Percentiles rank a stretch among this genome's conserved stretches.
These are phyloP conservation scores for Neonothopanus nambi DNA, from an alignment of 1,284 basidiomycete genomes.

Conservation along the genomic window DNA sequence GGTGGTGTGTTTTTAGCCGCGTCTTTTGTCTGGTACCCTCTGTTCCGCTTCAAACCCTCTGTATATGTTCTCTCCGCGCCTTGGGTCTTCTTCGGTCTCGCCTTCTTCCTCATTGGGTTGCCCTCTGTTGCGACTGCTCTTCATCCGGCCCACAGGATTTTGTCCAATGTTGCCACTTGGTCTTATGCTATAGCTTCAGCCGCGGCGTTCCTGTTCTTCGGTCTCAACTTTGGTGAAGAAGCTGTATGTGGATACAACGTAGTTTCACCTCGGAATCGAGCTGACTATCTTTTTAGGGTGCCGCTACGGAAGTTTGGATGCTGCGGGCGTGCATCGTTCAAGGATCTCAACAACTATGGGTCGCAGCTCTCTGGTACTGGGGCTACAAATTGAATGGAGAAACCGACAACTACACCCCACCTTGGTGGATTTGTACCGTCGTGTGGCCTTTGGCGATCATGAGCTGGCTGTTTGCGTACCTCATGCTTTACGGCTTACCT, in stretches of 20 bases:
- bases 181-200: slow-evolving; percentile 87
- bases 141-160: slow-evolving; percentile 57
- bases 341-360: slow-evolving; percentile 92
- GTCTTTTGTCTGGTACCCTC: slow-evolving; percentile 85
- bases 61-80: slow-evolving; percentile 83
- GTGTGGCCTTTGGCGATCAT: slow-evolving; percentile 82
- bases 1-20: slow-evolving; percentile 84
- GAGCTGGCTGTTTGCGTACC: slow-evolving; percentile 75
- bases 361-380: slow-evolving; percentile 94
- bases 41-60: slow-evolving; percentile 87
- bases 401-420: slow-evolving; percentile 49
- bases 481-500: slow-evolving; percentile 84
- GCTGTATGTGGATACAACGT: slow-evolving; percentile 53
- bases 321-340: slow-evolving; percentile 88
- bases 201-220: slow-evolving; percentile 89
- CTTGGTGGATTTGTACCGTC: slow-evolving; percentile 83
- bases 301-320: slow-evolving; percentile 90
- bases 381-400: slow-evolving; percentile 74
- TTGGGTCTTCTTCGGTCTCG: slow-evolving; percentile 87
- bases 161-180: slow-evolving; percentile 85
- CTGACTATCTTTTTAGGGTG: slow-evolving; percentile 52
- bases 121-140: slow-evolving; percentile 75
- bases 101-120: slow-evolving; percentile 88
- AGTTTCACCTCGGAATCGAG: slow-evolving; percentile 16
- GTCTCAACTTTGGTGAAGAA: slow-evolving; percentile 95